A percentile compares a stretch with the other conserved stretches of the same genome.
Evolutionary conservation across 2,329 filamentous ascomycete species (phyloP).

Genomic region (Monilinia aucupariae): DNA sequence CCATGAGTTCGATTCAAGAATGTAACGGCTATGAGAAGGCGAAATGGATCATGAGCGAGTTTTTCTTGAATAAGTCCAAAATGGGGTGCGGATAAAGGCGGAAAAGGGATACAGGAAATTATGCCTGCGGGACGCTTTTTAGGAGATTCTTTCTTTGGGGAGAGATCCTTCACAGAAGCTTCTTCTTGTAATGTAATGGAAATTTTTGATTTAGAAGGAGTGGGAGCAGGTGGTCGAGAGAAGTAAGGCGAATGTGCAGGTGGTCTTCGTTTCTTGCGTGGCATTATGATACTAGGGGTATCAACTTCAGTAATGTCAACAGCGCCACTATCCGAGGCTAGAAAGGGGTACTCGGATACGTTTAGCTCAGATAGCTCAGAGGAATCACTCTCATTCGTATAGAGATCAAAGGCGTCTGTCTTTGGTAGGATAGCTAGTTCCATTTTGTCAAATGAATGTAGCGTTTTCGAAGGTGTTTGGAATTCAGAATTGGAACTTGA

Average conservation of each 20-base stretch:
- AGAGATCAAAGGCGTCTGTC: not conserved
- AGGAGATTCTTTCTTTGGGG: constrained; percentile 6
- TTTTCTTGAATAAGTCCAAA: constrained; percentile 86
- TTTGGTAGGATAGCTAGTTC: constrained; percentile 3
- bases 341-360: constrained; percentile 18
- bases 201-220: constrained; percentile 6
- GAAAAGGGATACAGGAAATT: constrained; percentile 58
- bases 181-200: not conserved
- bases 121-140: constrained; percentile 26
- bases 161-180: not conserved
- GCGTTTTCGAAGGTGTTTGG: constrained; percentile 16
- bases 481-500: constrained; percentile 8
- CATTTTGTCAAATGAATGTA: not conserved
- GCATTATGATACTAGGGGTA: constrained; percentile 8
- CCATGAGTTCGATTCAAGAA: constrained; percentile 81
- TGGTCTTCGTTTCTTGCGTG: constrained; percentile 22
- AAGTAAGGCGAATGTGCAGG: constrained; percentile 35
- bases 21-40: constrained; percentile 73
- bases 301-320: constrained; percentile 20
- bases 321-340: constrained; percentile 22
- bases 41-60: constrained; percentile 69
- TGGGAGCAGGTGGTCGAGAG: constrained; percentile 18
- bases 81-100: constrained; percentile 52
- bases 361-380: constrained; percentile 21
- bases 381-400: constrained; percentile 1